Percentiles rank a stretch among this genome's conserved stretches.
Conservation (phyloP, 495 filamentous ascomycete species). For the Staphylotrichum tortipilum region DNA sequence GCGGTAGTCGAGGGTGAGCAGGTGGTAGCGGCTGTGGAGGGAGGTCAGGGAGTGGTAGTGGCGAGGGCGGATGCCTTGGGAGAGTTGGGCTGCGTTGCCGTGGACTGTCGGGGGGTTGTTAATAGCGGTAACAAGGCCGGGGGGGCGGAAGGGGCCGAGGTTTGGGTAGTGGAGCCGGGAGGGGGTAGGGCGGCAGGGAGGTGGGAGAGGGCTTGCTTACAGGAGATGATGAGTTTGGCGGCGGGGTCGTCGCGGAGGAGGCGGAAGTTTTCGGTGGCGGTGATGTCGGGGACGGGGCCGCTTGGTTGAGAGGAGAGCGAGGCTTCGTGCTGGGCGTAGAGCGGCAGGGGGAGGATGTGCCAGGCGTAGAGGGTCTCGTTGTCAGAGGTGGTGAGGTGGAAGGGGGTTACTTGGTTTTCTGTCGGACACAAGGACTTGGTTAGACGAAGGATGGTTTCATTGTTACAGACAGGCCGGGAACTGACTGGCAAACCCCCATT, state of each 20-base stretch:
- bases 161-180: not conserved
- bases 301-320: constrained; percentile 40
- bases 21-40: constrained; percentile 48
- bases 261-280: constrained; percentile 45
- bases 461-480: not conserved
- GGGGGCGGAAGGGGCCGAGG: not conserved
- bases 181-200: not conserved
- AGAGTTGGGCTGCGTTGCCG: constrained; percentile 57
- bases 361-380: constrained; percentile 56
- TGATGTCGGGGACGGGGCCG: constrained; percentile 48
- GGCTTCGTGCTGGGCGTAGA: constrained; percentile 51
- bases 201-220: constrained; percentile 19
- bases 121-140: no score
- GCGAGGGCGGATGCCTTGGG: constrained; percentile 51
- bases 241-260: constrained; percentile 56
- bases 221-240: constrained; percentile 51
- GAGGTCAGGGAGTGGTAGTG: constrained; percentile 57
- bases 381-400: constrained; percentile 50
- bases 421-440: not conserved
- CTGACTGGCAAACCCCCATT: constrained; percentile 76
- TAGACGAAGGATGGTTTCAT: not conserved
- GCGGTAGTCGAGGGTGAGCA: constrained; percentile 75
- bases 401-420: constrained; percentile 63
- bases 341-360: constrained; percentile 60
- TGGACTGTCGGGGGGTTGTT: no score